Conservation (phyloP, 805 yeast species). For the Tetrapisispora taiwanensis region DNA sequence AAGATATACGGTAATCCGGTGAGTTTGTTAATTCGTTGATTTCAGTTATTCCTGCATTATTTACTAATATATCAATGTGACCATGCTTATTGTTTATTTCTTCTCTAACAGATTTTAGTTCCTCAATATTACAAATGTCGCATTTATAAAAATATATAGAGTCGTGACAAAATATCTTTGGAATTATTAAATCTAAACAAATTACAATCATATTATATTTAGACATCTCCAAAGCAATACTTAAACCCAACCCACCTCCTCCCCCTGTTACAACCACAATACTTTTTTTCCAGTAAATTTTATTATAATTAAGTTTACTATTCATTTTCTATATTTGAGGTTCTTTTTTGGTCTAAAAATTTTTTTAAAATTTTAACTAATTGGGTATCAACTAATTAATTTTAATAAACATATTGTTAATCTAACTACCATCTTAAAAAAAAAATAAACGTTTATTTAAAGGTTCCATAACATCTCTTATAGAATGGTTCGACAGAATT, state of each 20-base stretch:
- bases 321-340: background rate
- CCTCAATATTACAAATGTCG: slow-evolving; percentile 51
- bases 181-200: slow-evolving; percentile 48
- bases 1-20: slow-evolving; percentile 48
- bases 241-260: slow-evolving; percentile 63
- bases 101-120: slow-evolving; percentile 34
- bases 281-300: background rate
- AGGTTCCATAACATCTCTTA: no score
- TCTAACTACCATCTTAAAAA: no score
- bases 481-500: no score
- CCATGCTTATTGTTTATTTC: slow-evolving; percentile 42
- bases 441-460: no score
- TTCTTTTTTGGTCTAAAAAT: no score
- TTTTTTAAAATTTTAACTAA: no score
- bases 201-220: slow-evolving; percentile 42
- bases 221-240: slow-evolving; percentile 41
- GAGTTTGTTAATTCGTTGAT: slow-evolving; percentile 50
- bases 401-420: no score
- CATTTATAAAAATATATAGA: slow-evolving; percentile 51
- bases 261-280: slow-evolving; percentile 80
- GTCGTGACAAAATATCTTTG: slow-evolving; percentile 20
- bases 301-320: background rate
- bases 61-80: slow-evolving; percentile 54
- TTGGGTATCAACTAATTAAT: no score
- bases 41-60: slow-evolving; percentile 73